phyloP scores from a whole-genome alignment of 805 yeast species.

The Pachysolen tannophilus region DNA sequence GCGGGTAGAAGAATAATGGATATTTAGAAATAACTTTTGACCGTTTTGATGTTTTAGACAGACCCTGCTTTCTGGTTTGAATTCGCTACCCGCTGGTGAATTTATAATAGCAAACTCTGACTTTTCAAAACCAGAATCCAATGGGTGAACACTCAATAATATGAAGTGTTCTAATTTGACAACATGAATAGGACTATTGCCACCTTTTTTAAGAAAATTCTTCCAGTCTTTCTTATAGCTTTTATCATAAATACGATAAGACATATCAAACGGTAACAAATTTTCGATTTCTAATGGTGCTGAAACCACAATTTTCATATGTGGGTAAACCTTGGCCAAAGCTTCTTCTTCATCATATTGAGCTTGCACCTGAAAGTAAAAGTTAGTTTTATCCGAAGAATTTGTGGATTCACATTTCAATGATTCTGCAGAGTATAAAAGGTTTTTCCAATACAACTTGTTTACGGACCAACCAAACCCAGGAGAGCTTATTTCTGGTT shows the following conservation, averaged over 20 bases:
- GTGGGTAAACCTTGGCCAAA: constrained; percentile 71
- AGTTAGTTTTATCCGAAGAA: constrained; percentile 26
- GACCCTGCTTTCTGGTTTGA: constrained; percentile 47
- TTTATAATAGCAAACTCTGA: constrained; percentile 75
- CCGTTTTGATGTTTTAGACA: constrained; percentile 53
- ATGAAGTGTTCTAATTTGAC: constrained; percentile 67
- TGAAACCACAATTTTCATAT: constrained; percentile 64
- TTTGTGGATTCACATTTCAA: constrained; percentile 49
- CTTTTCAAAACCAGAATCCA: constrained; percentile 49
- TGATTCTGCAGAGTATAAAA: constrained; percentile 41
- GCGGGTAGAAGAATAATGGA: constrained; percentile 52
- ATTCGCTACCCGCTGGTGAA: constrained; percentile 42
- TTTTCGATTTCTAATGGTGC: constrained; percentile 87
- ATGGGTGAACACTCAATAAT: constrained; percentile 60
- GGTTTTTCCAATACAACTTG: constrained; percentile 55
- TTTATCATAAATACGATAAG: constrained; percentile 71
- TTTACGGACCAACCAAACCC: constrained; percentile 69
- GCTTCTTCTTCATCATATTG: constrained; percentile 59
- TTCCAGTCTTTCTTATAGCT: constrained; percentile 60
- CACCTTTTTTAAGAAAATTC: constrained; percentile 55
- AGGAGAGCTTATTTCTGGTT: constrained; percentile 49
- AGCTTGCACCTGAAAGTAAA: constrained; percentile 70
- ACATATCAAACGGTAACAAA: constrained; percentile 72
- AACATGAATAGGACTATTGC: constrained; percentile 67
- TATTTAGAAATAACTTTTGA: constrained; percentile 52